A percentile compares a stretch with the other conserved stretches of the same genome.
Evolutionary conservation across 441 rosid species (phyloP).

Genomic region (Hura crepitans): DNA sequence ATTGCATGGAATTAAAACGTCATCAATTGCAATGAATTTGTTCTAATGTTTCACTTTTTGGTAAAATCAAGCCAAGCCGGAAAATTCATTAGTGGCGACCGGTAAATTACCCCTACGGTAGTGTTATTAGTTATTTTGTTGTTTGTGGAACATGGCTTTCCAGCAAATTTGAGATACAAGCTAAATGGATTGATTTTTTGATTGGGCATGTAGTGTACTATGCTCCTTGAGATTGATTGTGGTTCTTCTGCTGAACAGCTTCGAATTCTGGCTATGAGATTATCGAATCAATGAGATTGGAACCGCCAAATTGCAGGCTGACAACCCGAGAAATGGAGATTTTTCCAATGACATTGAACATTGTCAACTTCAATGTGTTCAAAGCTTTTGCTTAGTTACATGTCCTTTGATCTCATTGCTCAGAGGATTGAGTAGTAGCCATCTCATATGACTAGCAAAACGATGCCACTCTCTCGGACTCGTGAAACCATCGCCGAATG

Average conservation of each 20-base stretch:
- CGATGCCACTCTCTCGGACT: slow-evolving; percentile 31
- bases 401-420: background rate
- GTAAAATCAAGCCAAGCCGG: too few species aligned
- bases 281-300: slow-evolving; percentile 3
- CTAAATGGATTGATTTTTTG: too few species aligned
- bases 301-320: background rate
- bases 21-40: background rate
- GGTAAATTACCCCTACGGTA: too few species aligned
- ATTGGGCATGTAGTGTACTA: too few species aligned
- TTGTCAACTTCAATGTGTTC: slow-evolving; percentile 17
- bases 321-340: slow-evolving; percentile 21
- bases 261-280: background rate
- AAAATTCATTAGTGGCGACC: too few species aligned
- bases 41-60: background rate
- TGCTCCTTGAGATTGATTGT: background rate
- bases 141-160: too few species aligned
- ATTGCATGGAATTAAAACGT: background rate
- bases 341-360: slow-evolving; percentile 25
- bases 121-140: too few species aligned
- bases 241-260: background rate
- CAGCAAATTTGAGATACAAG: too few species aligned
- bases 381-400: background rate
- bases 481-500: slow-evolving; percentile 32
- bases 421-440: background rate
- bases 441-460: background rate